phyloP scores from a whole-genome alignment of 2,329 filamentous ascomycete species.

The Tolypocladium tropicale region DNA sequence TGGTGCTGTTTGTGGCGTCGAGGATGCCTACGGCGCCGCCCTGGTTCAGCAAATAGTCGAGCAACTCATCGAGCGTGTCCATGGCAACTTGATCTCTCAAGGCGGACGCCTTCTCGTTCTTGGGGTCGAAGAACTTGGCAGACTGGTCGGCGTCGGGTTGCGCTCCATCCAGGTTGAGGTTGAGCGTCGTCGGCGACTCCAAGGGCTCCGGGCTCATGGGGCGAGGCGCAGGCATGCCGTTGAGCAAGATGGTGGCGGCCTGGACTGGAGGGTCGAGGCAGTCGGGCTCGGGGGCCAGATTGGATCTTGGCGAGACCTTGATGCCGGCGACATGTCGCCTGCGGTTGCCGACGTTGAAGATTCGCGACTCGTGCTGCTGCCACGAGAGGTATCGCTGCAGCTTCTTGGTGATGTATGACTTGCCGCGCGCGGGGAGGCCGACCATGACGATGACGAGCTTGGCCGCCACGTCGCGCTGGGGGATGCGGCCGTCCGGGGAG shows the following conservation, averaged over 20 bases:
- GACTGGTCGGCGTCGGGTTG: constrained; percentile 66
- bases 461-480: constrained; percentile 85
- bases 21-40: constrained; percentile 90
- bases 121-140: constrained; percentile 86
- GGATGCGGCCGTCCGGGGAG: constrained; percentile 90
- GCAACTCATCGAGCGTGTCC: constrained; percentile 81
- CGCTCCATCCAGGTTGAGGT: constrained; percentile 19
- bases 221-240: constrained; percentile 33
- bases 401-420: constrained; percentile 99
- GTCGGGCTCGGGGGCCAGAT: constrained; percentile 21
- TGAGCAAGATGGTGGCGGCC: constrained; percentile 47
- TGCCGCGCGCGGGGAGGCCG: constrained; percentile 85
- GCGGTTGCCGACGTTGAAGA: constrained; percentile 96
- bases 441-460: constrained; percentile 99
- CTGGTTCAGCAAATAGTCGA: constrained; percentile 75
- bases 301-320: constrained; percentile 23
- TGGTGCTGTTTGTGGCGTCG: constrained; percentile 94
- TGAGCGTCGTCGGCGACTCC: constrained; percentile 25
- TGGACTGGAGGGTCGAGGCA: constrained; percentile 36
- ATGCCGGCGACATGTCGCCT: constrained; percentile 67
- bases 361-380: constrained; percentile 90
- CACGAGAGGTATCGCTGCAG: constrained; percentile 90
- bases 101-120: constrained; percentile 70
- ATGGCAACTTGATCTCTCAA: constrained; percentile 87
- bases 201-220: constrained; percentile 16